Base-by-base conservation (phyloP, 2,329 filamentous ascomycete genomes). In the Botryotinia convoluta region DNA sequence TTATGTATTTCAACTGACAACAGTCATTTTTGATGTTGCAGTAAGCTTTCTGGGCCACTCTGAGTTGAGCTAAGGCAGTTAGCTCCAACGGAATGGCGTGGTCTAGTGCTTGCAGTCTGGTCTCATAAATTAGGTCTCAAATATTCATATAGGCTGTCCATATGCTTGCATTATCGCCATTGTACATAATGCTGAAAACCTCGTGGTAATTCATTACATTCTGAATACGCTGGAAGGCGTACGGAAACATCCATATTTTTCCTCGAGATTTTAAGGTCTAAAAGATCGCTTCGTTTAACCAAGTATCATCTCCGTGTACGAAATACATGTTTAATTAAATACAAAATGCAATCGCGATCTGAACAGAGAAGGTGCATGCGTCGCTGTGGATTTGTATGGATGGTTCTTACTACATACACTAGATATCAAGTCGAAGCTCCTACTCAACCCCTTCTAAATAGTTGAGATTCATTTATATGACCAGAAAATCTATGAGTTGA, bases 261-360 rank as follows among this genome's bases (percentile, higher is more conserved):
- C 2, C 3, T 1, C 2, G 14, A 51, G 12, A 51, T n/a, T 2
- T n/a, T 10, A n/a, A 51, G 22, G 0, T 2, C 5, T n/a, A 51
- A 4, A 7, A 51, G 12, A 51, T 1, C 48, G 14, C 12, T 16
- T 3, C 2, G 12, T 1, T 3, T 51, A 1, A 51, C 3, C 48
- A n/a, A n/a, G 5, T 4, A 51, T 51, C 48, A 51, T 51, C 5
- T 51, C 10, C 12, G 12, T n/a, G 2, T n/a, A 51, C 2, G 6
- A 51, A 16, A n/a, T 1, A 1, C 1, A 12, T 16, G 5, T 44
- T 44, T 6, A 37, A 37, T 37, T 7, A 37, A 37, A 37, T 7
- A 37, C 35, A 37, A 37, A 37, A 37, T 37, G 35, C 5, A 37
- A 37, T 37, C 5, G 4, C 35, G 35, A 37, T 37, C 35, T 37